Evolutionary conservation across 805 yeast species (phyloP), one percentile per base, ranked within the genome.

Genomic region (Lachancea fermentati): DNA sequence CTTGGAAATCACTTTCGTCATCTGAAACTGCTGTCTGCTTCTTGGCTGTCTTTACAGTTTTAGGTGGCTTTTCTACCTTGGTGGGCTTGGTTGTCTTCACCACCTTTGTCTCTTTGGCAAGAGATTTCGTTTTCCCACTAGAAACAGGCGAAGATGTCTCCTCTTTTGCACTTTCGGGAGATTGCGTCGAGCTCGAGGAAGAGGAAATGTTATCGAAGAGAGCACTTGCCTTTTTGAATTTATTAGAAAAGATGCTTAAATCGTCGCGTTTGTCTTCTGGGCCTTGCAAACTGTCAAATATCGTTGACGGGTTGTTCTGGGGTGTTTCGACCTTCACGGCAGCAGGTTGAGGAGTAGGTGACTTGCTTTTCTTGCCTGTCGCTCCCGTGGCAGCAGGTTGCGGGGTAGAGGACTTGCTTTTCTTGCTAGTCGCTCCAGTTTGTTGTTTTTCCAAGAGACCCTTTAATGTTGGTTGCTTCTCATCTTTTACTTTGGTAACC

Each of bases 171-270:
- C n/a, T n/a, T n/a, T n/a, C n/a, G n/a, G n/a, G n/a, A n/a, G n/a
- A 24, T 24, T 24, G 7, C 2, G 34, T 3, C 7, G 36, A 12
- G 24, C 25, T 3, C 8, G 28, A 18, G 16, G 34, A 12, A 2
- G 40, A 30, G 11, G 18, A 14, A 30, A 47, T 30, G 4, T 47
- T 41, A 26, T 62, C 60, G 36, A 61, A 57, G 1, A 51, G 49
- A n/a, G 56, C 50, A 31, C 60, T 50, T 3, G 62, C 34, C 37
- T 61, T 52, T 34, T 57, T 60, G 36, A 60, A 60, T 41, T 51
- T 58, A 41, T 49, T 55, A 1, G 65, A 57, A 33, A 60, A 59
- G 6, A 55, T 37, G 36, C 63, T 57, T 29, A 58, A 35, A 11
- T 44, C 46, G 4, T 37, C 47, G 6, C 36, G 42, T 8, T 41